Evolutionary conservation across 352 stramenopile species (phyloP), one percentile per base, ranked within the genome.

Genomic region (Aphanomyces euteiches): DNA sequence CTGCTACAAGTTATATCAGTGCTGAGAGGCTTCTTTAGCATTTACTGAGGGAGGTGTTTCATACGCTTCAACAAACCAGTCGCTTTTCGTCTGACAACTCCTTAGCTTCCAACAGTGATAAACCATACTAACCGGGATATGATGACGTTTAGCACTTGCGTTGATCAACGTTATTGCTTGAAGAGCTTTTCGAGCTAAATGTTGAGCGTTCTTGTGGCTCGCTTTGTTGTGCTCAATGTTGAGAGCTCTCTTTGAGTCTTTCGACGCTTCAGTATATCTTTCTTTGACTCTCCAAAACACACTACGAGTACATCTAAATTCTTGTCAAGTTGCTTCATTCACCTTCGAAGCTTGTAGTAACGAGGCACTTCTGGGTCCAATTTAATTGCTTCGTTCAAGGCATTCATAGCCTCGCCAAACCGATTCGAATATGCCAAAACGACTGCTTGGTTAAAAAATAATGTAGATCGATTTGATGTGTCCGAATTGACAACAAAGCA

Each of bases 361-460:
- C 59, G 39, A 7, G 41, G n/a, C n/a, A 56, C 59, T 39, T 67
- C 59, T 17, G 19, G 28, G 43, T 67, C 59, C 7, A 67, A 15
- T 37, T 67, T 67, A 34, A 67, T 67, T n/a, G 59, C 59, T 67
- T 67, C 59, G 59, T 67, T 67, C 17, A 67, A 34, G 7, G 54
- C 59, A 13, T 12, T 28, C 59, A 67, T 67, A 45, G 59, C 59
- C 39, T n/a, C 10, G 10, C 40, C 37, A 37, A 67, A 67, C 1
- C 56, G 21, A 5, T 45, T 45, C 12, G 40, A 7, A 28, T 67
- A 39, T 10, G 39, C 59, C 10, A 56, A 34, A 21, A 67, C 41
- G 43, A 67, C 43, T 3, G 59, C 59, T 7, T 34, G 38, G 59
- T 67, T 50, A 45, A 56, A 67, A 7, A 67, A 56, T 2, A 67